A percentile compares a stretch with the other conserved stretches of the same genome.
Conservation (phyloP, 768 basidiomycete species). For the Xerocomus spinulosus region DNA sequence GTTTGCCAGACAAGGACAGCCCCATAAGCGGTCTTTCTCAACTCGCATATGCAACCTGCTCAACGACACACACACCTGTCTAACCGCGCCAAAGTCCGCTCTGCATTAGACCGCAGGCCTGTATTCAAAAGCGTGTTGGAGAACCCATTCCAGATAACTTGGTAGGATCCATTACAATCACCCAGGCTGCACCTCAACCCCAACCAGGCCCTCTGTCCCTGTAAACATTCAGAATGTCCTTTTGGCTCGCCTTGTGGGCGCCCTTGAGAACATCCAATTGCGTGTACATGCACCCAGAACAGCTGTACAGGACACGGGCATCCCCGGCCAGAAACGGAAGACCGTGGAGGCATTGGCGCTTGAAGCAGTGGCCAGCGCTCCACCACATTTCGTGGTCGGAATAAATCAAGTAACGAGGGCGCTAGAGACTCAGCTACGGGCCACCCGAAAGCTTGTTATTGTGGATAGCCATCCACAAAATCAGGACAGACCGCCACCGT, state of each 20-base stretch:
- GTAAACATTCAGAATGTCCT: constrained; percentile 57
- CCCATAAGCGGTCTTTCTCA: not conserved
- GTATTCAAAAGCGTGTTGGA: constrained; percentile 69
- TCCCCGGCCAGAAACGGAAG: not conserved
- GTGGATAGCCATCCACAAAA: not conserved
- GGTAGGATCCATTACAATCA: constrained; percentile 40
- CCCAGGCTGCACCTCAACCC: not conserved
- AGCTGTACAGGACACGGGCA: not conserved
- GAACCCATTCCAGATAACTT: constrained; percentile 65
- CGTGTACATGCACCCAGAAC: constrained; percentile 25
- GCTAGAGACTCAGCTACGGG: constrained; percentile 54
- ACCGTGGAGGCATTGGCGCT: not conserved
- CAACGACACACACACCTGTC: constrained; percentile 54
- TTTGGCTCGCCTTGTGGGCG: constrained; percentile 46
- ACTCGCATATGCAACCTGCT: constrained; percentile 43
- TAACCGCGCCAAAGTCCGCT: constrained; percentile 54
- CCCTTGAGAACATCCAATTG: constrained; percentile 47
- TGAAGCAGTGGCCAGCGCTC: not conserved
- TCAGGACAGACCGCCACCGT: not conserved
- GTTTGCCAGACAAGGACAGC: not conserved
- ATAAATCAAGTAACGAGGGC: constrained; percentile 76
- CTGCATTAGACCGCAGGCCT: constrained; percentile 48
- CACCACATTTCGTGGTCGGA: constrained; percentile 52
- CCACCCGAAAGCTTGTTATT: constrained; percentile 21
- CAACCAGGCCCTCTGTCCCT: constrained; percentile 57